phyloP scores from a whole-genome alignment of 495 filamentous ascomycete species.

The Saxophila tyrrhenica region DNA sequence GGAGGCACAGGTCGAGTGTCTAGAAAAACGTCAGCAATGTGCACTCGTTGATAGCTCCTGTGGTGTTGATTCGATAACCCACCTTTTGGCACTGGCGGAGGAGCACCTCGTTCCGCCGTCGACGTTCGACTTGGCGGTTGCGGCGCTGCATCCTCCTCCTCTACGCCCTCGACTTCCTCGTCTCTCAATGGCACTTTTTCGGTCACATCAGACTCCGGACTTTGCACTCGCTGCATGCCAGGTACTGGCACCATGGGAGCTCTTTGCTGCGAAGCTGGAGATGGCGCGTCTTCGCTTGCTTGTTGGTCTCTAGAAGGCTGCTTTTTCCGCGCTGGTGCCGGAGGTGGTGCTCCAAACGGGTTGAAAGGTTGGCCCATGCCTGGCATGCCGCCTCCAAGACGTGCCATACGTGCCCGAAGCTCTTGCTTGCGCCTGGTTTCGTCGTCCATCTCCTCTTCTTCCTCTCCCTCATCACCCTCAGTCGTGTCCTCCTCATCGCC shows the following conservation, averaged over 20 bases:
- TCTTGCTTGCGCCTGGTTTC: constrained; percentile 80
- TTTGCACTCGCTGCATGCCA: constrained; percentile 43
- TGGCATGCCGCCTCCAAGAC: constrained; percentile 94
- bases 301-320: constrained; percentile 31
- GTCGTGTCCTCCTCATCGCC: constrained; percentile 28
- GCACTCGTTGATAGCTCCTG: too few relatives aligned
- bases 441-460: constrained; percentile 85
- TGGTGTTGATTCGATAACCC: constrained; percentile 17
- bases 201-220: constrained; percentile 30
- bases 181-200: constrained; percentile 13
- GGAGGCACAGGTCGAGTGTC: constrained; percentile 39
- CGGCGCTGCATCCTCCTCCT: constrained; percentile 23
- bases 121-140: constrained; percentile 34
- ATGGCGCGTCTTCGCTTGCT: constrained; percentile 32
- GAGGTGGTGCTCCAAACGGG: constrained; percentile 63
- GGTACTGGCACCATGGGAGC: constrained; percentile 60
- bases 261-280: constrained; percentile 46
- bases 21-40: constrained; percentile 12
- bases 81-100: constrained; percentile 45
- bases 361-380: constrained; percentile 46
- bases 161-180: not conserved
- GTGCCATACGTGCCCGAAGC: constrained; percentile 87
- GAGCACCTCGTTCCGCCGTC: constrained; percentile 27
- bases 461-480: constrained; percentile 51
- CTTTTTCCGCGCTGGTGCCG: constrained; percentile 54